phyloP scores from a whole-genome alignment of 2,329 filamentous ascomycete genomes.

The Tympanopsis confertula region DNA sequence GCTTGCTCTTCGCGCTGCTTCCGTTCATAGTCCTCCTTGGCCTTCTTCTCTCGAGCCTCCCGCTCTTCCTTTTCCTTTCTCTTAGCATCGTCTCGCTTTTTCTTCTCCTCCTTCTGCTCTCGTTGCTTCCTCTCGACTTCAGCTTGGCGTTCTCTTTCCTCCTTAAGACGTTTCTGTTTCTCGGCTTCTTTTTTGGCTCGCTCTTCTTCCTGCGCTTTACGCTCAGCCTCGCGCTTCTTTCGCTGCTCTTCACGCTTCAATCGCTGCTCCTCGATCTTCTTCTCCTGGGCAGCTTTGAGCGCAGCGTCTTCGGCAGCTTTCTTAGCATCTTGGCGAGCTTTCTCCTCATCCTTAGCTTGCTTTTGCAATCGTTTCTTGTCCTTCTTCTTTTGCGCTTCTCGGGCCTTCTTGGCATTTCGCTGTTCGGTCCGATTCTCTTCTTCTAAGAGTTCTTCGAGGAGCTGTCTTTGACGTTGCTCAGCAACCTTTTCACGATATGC shows the following conservation, averaged over 20 bases:
- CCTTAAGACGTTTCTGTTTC: background rate
- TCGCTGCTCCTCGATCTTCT: conserved; percentile 69
- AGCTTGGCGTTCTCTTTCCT: conserved; percentile 75
- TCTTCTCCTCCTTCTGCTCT: conserved; percentile 72
- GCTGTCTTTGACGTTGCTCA: conserved; percentile 77
- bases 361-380: conserved; percentile 87
- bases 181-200: conserved; percentile 31
- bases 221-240: conserved; percentile 81
- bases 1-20: conserved; percentile 13
- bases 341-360: conserved; percentile 80
- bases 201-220: conserved; percentile 83
- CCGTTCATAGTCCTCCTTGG: background rate
- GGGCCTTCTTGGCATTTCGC: conserved; percentile 83
- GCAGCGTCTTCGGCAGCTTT: conserved; percentile 79
- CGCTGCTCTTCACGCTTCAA: conserved; percentile 79
- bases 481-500: conserved; percentile 98
- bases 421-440: conserved; percentile 67
- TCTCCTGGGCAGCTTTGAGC: conserved; percentile 62
- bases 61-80: conserved; percentile 57
- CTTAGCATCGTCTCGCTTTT: conserved; percentile 74
- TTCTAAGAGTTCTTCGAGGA: conserved; percentile 83
- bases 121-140: conserved; percentile 76
- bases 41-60: background rate
- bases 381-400: conserved; percentile 89
- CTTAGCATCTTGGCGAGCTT: conserved; percentile 75